phyloP scores from a whole-genome alignment of 2,329 filamentous ascomycete genomes.

The Epichloe scottii region DNA sequence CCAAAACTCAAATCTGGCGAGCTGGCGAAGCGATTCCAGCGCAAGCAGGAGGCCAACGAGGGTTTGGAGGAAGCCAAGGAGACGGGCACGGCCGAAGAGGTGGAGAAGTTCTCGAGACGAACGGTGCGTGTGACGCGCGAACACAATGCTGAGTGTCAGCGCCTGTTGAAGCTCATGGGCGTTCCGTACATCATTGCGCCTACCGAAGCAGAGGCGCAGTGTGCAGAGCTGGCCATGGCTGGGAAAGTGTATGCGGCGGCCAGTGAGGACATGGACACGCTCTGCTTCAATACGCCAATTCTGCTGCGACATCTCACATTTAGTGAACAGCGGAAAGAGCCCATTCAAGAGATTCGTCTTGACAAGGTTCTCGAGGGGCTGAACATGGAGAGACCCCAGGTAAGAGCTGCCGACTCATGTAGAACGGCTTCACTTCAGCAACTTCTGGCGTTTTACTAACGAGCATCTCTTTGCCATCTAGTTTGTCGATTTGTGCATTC shows the following conservation, averaged over 20 bases:
- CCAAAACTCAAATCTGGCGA: slow-evolving; percentile 97
- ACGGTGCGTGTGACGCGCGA: slow-evolving; percentile 93
- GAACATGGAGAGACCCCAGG: slow-evolving; percentile 77
- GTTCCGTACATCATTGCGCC: slow-evolving; percentile 91
- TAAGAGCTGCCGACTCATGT: slow-evolving; percentile 22
- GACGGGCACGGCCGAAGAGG: slow-evolving; percentile 89
- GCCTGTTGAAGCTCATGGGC: slow-evolving; percentile 85
- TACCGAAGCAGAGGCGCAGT: slow-evolving; percentile 95
- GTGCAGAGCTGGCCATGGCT: slow-evolving; percentile 74
- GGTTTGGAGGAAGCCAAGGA: slow-evolving; percentile 92
- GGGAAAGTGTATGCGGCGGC: slow-evolving; percentile 96
- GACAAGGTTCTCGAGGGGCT: slow-evolving; percentile 78
- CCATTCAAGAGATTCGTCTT: slow-evolving; percentile 88
- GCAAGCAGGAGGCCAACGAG: slow-evolving; percentile 85
- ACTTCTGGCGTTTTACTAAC: slow-evolving; percentile 5
- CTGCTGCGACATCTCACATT: slow-evolving; percentile 88
- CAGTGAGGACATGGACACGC: slow-evolving; percentile 96
- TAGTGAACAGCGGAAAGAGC: slow-evolving; percentile 93
- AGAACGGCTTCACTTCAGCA: not conserved
- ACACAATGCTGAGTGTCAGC: slow-evolving; percentile 91
- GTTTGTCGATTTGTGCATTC: slow-evolving; percentile 96
- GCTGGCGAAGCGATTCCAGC: slow-evolving; percentile 87
- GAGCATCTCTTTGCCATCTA: slow-evolving; percentile 22
- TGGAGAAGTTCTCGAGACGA: slow-evolving; percentile 90
- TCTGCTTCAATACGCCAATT: slow-evolving; percentile 90